A percentile compares a stretch with the other conserved stretches of the same genome.
phyloP scores from a whole-genome alignment of 345 rosid species.

The Eucalyptus albens region DNA sequence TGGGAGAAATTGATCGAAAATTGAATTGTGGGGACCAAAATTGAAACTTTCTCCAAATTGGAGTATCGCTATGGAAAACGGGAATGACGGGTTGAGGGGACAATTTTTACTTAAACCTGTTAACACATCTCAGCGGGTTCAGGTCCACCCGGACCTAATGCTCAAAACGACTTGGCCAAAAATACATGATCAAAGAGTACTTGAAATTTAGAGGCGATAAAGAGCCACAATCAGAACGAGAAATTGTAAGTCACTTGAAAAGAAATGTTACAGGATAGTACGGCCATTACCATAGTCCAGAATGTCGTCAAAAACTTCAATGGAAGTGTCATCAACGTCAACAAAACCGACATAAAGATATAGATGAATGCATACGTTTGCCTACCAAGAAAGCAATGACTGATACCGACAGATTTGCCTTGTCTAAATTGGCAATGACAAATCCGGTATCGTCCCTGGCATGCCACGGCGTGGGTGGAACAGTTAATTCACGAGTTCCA shows the following conservation, averaged over 20 bases:
- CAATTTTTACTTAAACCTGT: background rate
- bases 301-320: background rate
- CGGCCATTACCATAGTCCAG: background rate
- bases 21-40: background rate
- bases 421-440: slow-evolving; percentile 24
- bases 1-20: background rate
- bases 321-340: background rate
- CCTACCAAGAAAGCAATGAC: slow-evolving; percentile 39
- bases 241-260: background rate
- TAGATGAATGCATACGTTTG: slow-evolving; percentile 32
- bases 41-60: background rate
- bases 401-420: slow-evolving; percentile 15
- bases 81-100: background rate
- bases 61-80: background rate
- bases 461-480: slow-evolving; percentile 50
- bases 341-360: slow-evolving; percentile 4
- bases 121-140: background rate
- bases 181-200: background rate
- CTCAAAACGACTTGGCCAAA: background rate
- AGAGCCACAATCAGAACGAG: background rate
- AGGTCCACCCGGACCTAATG: background rate
- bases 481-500: slow-evolving; percentile 44
- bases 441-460: slow-evolving; percentile 47
- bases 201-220: background rate
- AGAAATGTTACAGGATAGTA: background rate